Percentiles rank a stretch among this genome's conserved stretches.
Conservation (phyloP, 371 early-diverging fungal genomes). For the Encephalitozoon intestinalis region DNA sequence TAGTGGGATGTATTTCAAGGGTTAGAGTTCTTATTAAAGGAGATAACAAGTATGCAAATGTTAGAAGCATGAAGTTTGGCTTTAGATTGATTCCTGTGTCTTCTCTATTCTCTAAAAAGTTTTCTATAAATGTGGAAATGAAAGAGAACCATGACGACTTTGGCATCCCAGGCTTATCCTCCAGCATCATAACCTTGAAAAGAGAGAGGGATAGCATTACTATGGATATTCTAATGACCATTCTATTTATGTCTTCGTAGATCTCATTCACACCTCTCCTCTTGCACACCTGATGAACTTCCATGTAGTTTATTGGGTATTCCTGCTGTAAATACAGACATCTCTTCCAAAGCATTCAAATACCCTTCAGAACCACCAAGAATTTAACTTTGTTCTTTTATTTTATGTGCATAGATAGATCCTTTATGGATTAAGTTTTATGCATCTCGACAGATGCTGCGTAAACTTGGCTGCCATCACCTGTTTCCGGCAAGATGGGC, state of each 20-base stretch:
- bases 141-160: not conserved
- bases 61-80: constrained; percentile 22
- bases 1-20: constrained; percentile 22
- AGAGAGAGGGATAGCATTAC: constrained; percentile 3
- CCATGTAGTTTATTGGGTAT: constrained; percentile 1
- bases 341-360: not conserved
- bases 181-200: not conserved
- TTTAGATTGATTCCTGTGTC: not conserved
- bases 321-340: constrained; percentile 1
- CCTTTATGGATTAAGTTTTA: not conserved
- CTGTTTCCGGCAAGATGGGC: not conserved
- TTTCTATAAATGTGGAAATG: not conserved
- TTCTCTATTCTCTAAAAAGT: not conserved
- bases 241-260: constrained; percentile 16
- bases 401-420: not conserved
- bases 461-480: not conserved
- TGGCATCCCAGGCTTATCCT: not conserved
- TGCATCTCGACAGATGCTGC: not conserved
- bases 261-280: not conserved
- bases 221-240: not conserved
- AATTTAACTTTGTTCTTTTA: constrained; percentile 1
- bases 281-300: not conserved
- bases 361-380: not conserved
- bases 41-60: constrained; percentile 6
- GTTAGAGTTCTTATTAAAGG: constrained; percentile 40